phyloP scores from a whole-genome alignment of 2,329 filamentous ascomycete species.

The Diaporthe ilicicola region DNA sequence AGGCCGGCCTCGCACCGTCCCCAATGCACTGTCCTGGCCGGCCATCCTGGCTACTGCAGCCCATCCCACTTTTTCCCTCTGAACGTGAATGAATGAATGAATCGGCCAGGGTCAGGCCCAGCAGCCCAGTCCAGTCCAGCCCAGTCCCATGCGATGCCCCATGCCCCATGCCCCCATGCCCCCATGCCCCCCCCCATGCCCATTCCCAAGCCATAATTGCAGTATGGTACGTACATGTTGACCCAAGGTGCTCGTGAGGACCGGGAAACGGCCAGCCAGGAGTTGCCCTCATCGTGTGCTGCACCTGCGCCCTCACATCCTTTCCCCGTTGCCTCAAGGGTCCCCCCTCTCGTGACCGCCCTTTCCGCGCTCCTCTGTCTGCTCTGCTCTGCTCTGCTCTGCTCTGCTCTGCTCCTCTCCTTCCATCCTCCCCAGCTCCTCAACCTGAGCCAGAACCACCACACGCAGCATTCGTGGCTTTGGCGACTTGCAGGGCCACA shows the following conservation, averaged over 20 bases:
- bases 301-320: conserved; percentile 1
- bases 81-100: not conserved
- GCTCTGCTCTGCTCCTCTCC: not conserved
- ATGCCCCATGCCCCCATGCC: not conserved
- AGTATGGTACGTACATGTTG: not conserved
- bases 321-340: conserved; percentile 1
- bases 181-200: conserved; percentile 1
- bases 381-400: not conserved
- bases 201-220: not conserved
- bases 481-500: not conserved
- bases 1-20: conserved; percentile 12
- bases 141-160: no score
- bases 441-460: not conserved
- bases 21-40: conserved; percentile 12
- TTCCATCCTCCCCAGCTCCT: not conserved
- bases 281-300: conserved; percentile 5
- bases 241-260: not conserved
- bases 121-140: not conserved
- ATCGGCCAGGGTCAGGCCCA: conserved; percentile 1
- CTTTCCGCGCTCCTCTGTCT: conserved; percentile 11
- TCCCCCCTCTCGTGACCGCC: conserved; percentile 30
- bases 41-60: conserved; percentile 11
- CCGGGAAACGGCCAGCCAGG: not conserved
- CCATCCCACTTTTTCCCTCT: conserved; percentile 16
- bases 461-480: not conserved